A percentile compares a stretch with the other conserved stretches of the same genome.
Evolutionary conservation across 2,329 filamentous ascomycete species (phyloP).

Genomic region (Calycina herbarum): DNA sequence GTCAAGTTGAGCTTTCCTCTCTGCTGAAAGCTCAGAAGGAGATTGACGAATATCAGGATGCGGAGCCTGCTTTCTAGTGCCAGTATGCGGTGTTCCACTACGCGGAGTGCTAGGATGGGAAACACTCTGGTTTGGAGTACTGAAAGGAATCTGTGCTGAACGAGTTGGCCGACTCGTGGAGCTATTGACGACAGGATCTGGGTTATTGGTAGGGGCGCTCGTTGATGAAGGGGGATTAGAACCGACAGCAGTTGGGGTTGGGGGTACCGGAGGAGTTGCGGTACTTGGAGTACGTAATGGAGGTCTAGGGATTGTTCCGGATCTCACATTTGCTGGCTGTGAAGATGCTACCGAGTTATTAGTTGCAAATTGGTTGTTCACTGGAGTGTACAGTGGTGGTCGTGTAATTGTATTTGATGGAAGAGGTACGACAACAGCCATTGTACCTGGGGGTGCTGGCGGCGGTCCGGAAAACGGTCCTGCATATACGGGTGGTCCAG

Average conservation of each 20-base stretch:
- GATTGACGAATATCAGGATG: constrained; percentile 21
- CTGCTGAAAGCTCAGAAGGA: constrained; percentile 29
- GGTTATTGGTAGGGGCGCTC: background rate
- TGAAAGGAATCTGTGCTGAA: background rate
- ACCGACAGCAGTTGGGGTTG: background rate
- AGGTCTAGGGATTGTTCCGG: constrained; percentile 12
- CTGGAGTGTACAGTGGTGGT: constrained; percentile 4
- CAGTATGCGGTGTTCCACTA: background rate
- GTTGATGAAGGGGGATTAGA: background rate
- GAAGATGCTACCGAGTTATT: constrained; percentile 14
- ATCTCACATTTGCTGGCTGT: constrained; percentile 17
- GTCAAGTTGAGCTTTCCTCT: constrained; percentile 24
- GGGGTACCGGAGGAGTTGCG: background rate
- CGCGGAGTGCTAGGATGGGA: background rate
- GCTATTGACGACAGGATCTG: background rate
- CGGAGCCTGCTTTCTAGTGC: constrained; percentile 11
- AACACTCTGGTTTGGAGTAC: background rate
- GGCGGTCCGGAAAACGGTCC: background rate
- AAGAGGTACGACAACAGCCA: background rate
- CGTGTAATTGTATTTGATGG: constrained; percentile 3
- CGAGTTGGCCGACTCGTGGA: background rate
- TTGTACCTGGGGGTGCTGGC: background rate
- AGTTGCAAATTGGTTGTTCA: background rate
- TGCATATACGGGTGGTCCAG: background rate
- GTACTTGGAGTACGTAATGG: constrained; percentile 9